phyloP scores from a whole-genome alignment of 2,329 filamentous ascomycete genomes.

The Stachybotrys elegans region DNA sequence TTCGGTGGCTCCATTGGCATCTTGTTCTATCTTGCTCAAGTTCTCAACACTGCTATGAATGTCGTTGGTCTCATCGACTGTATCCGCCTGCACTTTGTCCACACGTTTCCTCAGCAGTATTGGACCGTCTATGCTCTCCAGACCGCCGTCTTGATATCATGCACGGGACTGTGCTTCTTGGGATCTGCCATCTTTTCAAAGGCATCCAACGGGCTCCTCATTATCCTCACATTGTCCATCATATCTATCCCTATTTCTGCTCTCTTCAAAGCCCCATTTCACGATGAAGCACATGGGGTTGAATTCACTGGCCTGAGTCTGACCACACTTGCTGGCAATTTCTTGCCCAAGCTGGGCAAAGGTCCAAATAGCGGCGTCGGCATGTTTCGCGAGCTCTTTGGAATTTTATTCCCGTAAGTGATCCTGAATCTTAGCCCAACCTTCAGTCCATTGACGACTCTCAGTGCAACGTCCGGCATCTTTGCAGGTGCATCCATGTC shows the following conservation, averaged over 20 bases:
- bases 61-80: constrained; percentile 83
- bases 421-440: not conserved
- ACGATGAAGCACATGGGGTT: constrained; percentile 55
- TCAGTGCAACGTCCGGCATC: constrained; percentile 47
- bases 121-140: constrained; percentile 76
- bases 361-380: constrained; percentile 58
- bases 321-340: constrained; percentile 66
- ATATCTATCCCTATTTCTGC: constrained; percentile 81
- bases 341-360: constrained; percentile 64
- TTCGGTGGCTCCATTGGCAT: constrained; percentile 86
- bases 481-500: constrained; percentile 83
- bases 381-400: constrained; percentile 78
- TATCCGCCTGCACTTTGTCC: constrained; percentile 68
- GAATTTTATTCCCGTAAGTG: constrained; percentile 68
- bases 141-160: constrained; percentile 64
- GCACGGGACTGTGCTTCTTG: constrained; percentile 70
- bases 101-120: constrained; percentile 61
- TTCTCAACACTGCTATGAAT: constrained; percentile 83
- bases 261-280: constrained; percentile 62
- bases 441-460: not conserved
- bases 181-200: constrained; percentile 77
- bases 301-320: constrained; percentile 74
- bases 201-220: constrained; percentile 71
- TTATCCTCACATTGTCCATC: constrained; percentile 67
- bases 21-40: constrained; percentile 86